A percentile compares a stretch with the other conserved stretches of the same genome.
phyloP scores from a whole-genome alignment of 306 rosid species.

The Corylus heterophylla region DNA sequence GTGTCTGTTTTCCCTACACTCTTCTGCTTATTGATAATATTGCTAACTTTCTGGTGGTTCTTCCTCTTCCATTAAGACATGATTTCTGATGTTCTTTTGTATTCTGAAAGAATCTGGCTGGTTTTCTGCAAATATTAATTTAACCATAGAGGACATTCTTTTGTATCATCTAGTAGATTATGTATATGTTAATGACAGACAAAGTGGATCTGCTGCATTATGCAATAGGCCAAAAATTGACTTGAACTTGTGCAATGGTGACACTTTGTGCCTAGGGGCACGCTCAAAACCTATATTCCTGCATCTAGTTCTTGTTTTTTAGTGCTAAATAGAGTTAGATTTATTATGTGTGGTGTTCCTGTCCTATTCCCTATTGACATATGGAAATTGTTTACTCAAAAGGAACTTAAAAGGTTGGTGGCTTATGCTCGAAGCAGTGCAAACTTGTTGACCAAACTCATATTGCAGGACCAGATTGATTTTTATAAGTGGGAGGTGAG shows the following conservation, averaged over 20 bases:
- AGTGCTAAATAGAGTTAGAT: constrained; percentile 8
- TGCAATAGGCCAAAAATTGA: not conserved
- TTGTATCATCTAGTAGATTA: not conserved
- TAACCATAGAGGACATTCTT: constrained; percentile 7
- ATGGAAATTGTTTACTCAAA: constrained; percentile 21
- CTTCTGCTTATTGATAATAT: constrained; percentile 17
- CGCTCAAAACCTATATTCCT: not conserved
- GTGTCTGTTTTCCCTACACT: constrained; percentile 8
- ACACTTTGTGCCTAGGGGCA: not conserved
- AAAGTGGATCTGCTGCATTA: not conserved
- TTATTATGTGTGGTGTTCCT: not conserved
- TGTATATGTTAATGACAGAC: not conserved
- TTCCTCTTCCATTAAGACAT: not conserved
- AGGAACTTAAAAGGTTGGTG: constrained; percentile 83
- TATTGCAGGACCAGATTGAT: constrained; percentile 58
- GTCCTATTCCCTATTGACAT: constrained; percentile 21
- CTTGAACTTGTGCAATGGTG: not conserved
- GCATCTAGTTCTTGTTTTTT: constrained; percentile 8
- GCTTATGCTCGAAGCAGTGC: constrained; percentile 96
- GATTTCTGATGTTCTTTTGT: not conserved
- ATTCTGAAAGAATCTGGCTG: not conserved
- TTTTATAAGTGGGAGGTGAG: constrained; percentile 82
- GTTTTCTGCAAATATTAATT: not conserved
- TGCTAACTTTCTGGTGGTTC: constrained; percentile 10
- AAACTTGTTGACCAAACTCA: constrained; percentile 61